Evolutionary conservation across 306 rosid species (phyloP).

Genomic region (Castanea mollissima): DNA sequence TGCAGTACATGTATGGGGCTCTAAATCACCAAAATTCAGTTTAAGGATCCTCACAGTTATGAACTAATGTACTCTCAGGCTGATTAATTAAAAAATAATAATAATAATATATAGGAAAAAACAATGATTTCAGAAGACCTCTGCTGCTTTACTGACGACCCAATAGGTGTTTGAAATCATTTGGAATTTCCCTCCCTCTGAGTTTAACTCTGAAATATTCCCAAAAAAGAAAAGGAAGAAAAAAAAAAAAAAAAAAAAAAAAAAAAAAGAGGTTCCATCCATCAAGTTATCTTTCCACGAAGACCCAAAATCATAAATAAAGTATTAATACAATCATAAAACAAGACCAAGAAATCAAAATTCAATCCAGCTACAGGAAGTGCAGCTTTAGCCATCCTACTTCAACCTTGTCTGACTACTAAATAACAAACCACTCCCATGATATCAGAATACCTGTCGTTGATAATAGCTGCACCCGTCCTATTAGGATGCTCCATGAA

Average conservation of each 20-base stretch:
- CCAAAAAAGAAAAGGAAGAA: background rate
- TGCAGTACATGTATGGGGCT: background rate
- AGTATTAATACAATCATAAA: slow-evolving; percentile 39
- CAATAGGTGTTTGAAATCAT: background rate
- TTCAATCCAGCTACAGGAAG: slow-evolving; percentile 50
- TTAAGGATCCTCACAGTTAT: background rate
- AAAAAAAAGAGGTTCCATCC: slow-evolving; percentile 25
- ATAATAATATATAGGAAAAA: background rate
- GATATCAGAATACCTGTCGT: slow-evolving; percentile 24
- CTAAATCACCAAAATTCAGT: background rate
- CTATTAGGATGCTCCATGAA: slow-evolving; percentile 68
- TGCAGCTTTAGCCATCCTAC: slow-evolving; percentile 52
- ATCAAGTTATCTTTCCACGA: slow-evolving; percentile 29
- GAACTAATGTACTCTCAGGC: background rate
- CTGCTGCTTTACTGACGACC: background rate
- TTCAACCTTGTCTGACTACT: slow-evolving; percentile 25
- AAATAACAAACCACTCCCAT: slow-evolving; percentile 24
- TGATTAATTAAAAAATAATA: background rate
- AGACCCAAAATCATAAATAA: slow-evolving; percentile 47
- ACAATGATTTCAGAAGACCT: background rate
- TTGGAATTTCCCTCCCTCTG: background rate
- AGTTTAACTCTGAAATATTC: too few species aligned
- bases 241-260: slow-evolving; percentile 11
- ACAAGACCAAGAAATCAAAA: slow-evolving; percentile 22
- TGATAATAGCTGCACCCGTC: slow-evolving; percentile 8